Evolutionary conservation across 495 filamentous ascomycete species (phyloP).

Genomic region (Neurospora africana): DNA sequence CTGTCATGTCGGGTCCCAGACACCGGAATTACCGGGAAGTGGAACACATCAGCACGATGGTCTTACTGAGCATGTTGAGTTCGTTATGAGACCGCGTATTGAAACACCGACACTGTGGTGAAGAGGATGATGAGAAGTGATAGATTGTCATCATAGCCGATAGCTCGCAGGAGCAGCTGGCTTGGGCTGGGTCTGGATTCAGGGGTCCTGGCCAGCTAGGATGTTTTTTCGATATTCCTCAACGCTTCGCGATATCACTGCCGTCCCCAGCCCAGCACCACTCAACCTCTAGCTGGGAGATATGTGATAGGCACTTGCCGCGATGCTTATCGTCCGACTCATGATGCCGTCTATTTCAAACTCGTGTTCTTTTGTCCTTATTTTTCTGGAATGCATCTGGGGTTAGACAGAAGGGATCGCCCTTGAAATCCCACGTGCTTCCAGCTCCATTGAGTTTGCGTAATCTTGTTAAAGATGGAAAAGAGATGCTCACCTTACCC

Average conservation of each 20-base stretch:
- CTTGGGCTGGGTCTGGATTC: slow-evolving; percentile 17
- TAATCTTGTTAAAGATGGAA: not conserved
- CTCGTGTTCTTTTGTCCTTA: not conserved
- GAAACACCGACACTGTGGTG: not conserved
- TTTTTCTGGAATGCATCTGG: not conserved
- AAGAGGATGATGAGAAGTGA: slow-evolving; percentile 10
- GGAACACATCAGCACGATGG: not conserved
- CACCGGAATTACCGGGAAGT: not conserved
- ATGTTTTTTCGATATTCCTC: not conserved
- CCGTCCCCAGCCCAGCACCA: not conserved
- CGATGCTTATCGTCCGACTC: not conserved
- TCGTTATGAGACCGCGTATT: not conserved
- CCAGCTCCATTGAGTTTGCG: not conserved
- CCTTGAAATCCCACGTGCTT: not conserved
- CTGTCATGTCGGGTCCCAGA: not conserved
- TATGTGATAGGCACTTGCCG: not conserved
- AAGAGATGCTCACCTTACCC: not conserved
- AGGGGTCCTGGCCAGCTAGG: not conserved
- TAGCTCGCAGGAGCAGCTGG: slow-evolving; percentile 32
- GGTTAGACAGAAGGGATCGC: not conserved
- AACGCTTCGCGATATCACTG: not conserved
- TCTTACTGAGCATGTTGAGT: not conserved
- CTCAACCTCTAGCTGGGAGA: not conserved
- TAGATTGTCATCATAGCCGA: slow-evolving; percentile 16
- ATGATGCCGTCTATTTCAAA: not conserved